Percentiles rank a stretch among this genome's conserved stretches.
phyloP scores from a whole-genome alignment of 371 early-diverging fungal species.

The Mortierella sp. region DNA sequence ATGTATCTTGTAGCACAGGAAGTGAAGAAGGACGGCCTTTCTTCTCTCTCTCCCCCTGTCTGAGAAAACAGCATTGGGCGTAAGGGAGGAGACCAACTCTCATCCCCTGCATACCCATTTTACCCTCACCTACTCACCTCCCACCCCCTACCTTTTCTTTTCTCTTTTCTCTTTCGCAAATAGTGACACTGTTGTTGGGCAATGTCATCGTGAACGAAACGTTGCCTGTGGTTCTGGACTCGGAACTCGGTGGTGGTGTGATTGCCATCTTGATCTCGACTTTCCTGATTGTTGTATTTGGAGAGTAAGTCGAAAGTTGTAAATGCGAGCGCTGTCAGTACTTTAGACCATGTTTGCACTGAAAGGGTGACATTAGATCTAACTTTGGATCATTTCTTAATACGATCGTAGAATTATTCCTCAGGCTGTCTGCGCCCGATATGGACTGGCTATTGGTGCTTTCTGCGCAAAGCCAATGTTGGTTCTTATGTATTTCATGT shows the following conservation, averaged over 20 bases:
- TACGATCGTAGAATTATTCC: conserved; percentile 61
- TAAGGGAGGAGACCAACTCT: too few relatives aligned
- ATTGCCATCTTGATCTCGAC: conserved; percentile 88
- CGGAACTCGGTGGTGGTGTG: conserved; percentile 74
- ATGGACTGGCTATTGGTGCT: conserved; percentile 84
- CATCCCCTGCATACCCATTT: too few relatives aligned
- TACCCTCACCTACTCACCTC: too few relatives aligned
- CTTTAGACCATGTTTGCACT: too few relatives aligned
- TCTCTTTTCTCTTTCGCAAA: neutral
- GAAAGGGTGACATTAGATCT: too few relatives aligned
- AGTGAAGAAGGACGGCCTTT: too few relatives aligned
- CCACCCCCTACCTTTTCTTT: too few relatives aligned
- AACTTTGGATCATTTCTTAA: neutral
- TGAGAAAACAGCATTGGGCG: too few relatives aligned
- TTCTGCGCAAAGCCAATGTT: conserved; percentile 64
- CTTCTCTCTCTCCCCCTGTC: too few relatives aligned
- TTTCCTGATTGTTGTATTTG: conserved; percentile 86
- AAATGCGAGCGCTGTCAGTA: too few relatives aligned
- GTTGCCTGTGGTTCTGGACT: conserved; percentile 87
- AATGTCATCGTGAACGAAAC: conserved; percentile 93
- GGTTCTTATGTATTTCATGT: conserved; percentile 71
- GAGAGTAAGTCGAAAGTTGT: conserved; percentile 71
- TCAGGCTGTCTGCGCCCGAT: conserved; percentile 61
- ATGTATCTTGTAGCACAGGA: too few relatives aligned
- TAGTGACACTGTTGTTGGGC: conserved; percentile 82